A percentile compares a stretch with the other conserved stretches of the same genome.
Evolutionary conservation across 139 green algal species (phyloP).

Genomic region (Spirogloea muscicola): DNA sequence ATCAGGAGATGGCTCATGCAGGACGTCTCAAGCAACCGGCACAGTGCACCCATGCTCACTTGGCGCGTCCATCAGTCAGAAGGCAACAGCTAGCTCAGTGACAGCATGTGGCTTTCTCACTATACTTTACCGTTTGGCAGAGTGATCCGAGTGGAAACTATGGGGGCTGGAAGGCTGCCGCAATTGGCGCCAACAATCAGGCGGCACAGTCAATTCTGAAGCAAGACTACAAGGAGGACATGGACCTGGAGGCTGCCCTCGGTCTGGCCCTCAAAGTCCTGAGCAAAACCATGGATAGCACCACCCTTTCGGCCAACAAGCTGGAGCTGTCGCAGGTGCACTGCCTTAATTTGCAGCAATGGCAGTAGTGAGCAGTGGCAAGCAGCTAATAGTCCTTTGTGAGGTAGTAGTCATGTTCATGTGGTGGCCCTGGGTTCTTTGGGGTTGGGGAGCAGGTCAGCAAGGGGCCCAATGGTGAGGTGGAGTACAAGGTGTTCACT

Average conservation of each 20-base stretch:
- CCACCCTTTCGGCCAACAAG: constrained; percentile 84
- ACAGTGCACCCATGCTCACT: too few species aligned
- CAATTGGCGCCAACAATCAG: constrained; percentile 85
- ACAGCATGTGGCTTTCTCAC: too few species aligned
- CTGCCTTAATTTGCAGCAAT: constrained; percentile 5
- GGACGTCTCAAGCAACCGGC: too few species aligned
- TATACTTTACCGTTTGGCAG: too few species aligned
- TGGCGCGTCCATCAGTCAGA: too few species aligned
- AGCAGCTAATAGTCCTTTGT: neutral
- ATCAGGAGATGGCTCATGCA: too few species aligned
- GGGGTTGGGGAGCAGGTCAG: neutral
- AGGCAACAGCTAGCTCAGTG: too few species aligned
- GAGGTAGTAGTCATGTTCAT: neutral
- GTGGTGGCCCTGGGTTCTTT: neutral
- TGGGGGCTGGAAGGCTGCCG: constrained; percentile 92
- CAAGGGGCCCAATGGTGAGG: constrained; percentile 5
- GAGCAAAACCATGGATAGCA: constrained; percentile 94
- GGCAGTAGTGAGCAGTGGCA: too few species aligned
- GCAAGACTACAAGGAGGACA: constrained; percentile 84
- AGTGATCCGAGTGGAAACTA: constrained; percentile 96
- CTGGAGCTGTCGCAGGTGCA: constrained; percentile 92
- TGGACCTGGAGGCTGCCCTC: constrained; percentile 67
- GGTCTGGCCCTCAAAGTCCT: constrained; percentile 88
- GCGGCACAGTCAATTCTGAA: constrained; percentile 52
- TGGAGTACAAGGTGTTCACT: constrained; percentile 46